Conservation (phyloP, 495 filamentous ascomycete genomes). For the Aspergillus sclerotioniger region DNA sequence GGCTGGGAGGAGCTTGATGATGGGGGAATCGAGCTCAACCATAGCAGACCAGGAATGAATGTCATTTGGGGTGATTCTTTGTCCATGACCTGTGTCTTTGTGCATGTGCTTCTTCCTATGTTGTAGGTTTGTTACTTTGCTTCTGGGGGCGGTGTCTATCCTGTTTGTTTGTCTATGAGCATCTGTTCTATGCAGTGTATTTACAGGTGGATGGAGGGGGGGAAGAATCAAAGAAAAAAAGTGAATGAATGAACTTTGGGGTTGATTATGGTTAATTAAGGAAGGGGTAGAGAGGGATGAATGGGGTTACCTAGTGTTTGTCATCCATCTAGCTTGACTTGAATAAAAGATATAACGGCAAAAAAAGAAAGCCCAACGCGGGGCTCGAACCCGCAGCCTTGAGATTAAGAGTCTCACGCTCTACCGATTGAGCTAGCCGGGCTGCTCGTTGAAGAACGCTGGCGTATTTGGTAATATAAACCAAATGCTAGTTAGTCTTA, state of each 20-base stretch:
- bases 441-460: slow-evolving; percentile 10
- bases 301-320: too few relatives aligned
- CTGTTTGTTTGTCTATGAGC: too few relatives aligned
- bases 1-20: not conserved
- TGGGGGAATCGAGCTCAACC: slow-evolving; percentile 20
- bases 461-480: not conserved
- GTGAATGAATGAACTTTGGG: too few relatives aligned
- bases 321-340: too few relatives aligned
- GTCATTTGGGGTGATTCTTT: not conserved
- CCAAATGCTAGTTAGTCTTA: too few relatives aligned
- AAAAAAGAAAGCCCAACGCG: slow-evolving; percentile 46
- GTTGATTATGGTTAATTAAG: too few relatives aligned
- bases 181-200: too few relatives aligned
- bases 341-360: not conserved
- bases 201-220: too few relatives aligned
- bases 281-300: too few relatives aligned
- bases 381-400: slow-evolving; percentile 57
- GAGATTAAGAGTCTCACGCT: slow-evolving; percentile 60
- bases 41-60: slow-evolving; percentile 10
- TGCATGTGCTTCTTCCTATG: not conserved
- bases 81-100: not conserved
- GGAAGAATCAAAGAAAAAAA: too few relatives aligned
- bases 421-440: slow-evolving; percentile 58
- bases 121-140: not conserved
- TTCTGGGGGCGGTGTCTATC: not conserved